Evolutionary conservation across 495 filamentous ascomycete genomes (phyloP).

Genomic region (Chlorociboria aeruginascens): DNA sequence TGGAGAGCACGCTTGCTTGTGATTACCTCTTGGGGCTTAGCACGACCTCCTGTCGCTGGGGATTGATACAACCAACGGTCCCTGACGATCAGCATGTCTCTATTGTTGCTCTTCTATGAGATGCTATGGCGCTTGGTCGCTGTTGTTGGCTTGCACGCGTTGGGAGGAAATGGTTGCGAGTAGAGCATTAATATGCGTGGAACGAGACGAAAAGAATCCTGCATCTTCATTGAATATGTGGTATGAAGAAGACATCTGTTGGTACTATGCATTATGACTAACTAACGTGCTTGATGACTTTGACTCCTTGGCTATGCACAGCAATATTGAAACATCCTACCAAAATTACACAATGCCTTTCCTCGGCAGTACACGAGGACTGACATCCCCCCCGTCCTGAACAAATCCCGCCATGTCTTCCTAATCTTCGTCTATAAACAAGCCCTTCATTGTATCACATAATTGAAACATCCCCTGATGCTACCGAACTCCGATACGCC

Average conservation of each 20-base stretch:
- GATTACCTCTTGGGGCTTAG: background rate
- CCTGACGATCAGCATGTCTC: background rate
- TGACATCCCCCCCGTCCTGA: background rate
- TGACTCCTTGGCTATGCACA: constrained; percentile 18
- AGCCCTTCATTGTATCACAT: constrained; percentile 2
- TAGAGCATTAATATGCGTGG: background rate
- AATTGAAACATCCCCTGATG: constrained; percentile 7
- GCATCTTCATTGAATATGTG: background rate
- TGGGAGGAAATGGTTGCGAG: background rate
- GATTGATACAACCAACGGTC: background rate
- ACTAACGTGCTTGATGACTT: background rate
- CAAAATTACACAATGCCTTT: too few relatives aligned
- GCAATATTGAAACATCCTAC: constrained; percentile 2
- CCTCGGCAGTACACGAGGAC: background rate
- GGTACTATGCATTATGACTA: background rate
- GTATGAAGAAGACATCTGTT: background rate
- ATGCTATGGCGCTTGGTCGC: too few relatives aligned
- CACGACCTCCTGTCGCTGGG: background rate
- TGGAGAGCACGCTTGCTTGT: background rate
- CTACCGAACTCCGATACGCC: constrained; percentile 5
- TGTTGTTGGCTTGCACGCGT: too few relatives aligned
- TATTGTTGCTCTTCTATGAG: too few relatives aligned
- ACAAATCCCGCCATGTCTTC: background rate
- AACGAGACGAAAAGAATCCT: background rate
- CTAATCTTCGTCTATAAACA: background rate